phyloP scores from a whole-genome alignment of 352 stramenopile genomes.

The Phytophthora capsici region DNA sequence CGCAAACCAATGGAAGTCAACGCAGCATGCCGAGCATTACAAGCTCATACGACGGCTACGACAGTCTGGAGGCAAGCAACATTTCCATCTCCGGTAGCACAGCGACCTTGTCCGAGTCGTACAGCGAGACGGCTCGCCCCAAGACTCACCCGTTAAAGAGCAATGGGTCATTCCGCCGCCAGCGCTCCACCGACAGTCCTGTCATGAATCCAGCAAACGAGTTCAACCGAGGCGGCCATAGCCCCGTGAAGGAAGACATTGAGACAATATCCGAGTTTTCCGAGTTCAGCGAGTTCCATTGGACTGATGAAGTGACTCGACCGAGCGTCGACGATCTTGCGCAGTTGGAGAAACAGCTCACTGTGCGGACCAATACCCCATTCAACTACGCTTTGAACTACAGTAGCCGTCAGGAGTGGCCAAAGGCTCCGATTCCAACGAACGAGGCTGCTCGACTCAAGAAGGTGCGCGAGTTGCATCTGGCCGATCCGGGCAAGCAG shows the following conservation, averaged over 20 bases:
- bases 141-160: conserved; percentile 60
- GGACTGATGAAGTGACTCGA: conserved; percentile 36
- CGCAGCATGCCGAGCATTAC: conserved; percentile 56
- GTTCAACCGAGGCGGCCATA: conserved; percentile 45
- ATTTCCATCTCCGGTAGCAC: conserved; percentile 31
- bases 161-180: conserved; percentile 35
- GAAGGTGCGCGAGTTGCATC: conserved; percentile 77
- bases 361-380: conserved; percentile 73
- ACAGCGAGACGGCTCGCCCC: conserved; percentile 51
- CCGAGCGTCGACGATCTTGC: conserved; percentile 63
- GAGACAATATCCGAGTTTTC: conserved; percentile 44
- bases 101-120: conserved; percentile 57
- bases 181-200: conserved; percentile 25
- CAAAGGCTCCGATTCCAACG: conserved; percentile 72
- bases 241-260: conserved; percentile 22
- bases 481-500: conserved; percentile 78
- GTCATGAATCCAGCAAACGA: conserved; percentile 43
- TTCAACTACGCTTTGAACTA: conserved; percentile 87
- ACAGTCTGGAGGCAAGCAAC: conserved; percentile 46
- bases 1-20: conserved; percentile 21
- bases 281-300: conserved; percentile 58
- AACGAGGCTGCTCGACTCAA: conserved; percentile 70
- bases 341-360: conserved; percentile 65
- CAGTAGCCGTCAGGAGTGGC: conserved; percentile 82
- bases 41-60: conserved; percentile 61